phyloP scores from a whole-genome alignment of 768 basidiomycete genomes.

The Thelephora aurantiotincta region DNA sequence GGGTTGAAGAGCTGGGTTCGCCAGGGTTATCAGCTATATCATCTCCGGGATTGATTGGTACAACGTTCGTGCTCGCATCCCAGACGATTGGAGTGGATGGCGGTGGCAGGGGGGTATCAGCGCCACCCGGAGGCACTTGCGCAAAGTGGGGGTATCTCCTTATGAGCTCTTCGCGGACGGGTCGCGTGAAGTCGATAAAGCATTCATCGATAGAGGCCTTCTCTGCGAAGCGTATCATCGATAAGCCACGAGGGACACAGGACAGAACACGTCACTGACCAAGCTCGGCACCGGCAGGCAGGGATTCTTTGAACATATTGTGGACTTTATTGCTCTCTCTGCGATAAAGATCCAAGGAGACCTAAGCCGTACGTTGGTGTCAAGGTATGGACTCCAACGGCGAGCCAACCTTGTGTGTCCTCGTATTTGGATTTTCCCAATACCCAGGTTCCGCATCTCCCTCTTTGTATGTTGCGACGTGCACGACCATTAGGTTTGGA shows the following conservation, averaged over 20 bases:
- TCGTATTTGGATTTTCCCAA: conserved; percentile 78
- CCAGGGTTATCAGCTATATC: background rate
- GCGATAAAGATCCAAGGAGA: conserved; percentile 87
- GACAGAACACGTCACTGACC: conserved; percentile 29
- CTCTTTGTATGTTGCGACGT: conserved; percentile 90
- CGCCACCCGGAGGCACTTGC: conserved; percentile 49
- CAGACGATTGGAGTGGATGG: conserved; percentile 47
- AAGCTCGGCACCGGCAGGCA: conserved; percentile 61
- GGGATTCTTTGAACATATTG: conserved; percentile 62
- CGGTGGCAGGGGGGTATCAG: conserved; percentile 66
- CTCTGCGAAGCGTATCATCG: conserved; percentile 31
- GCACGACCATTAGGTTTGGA: conserved; percentile 72
- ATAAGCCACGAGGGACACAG: background rate
- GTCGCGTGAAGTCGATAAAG: conserved; percentile 81
- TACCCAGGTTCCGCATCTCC: conserved; percentile 82
- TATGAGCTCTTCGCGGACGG: conserved; percentile 64
- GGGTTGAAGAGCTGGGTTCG: no score
- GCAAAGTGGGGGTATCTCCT: conserved; percentile 66
- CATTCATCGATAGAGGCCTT: conserved; percentile 98
- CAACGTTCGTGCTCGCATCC: conserved; percentile 42
- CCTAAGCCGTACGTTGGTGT: conserved; percentile 24
- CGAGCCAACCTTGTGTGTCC: conserved; percentile 80
- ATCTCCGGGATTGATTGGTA: conserved; percentile 35
- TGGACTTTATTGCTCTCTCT: conserved; percentile 84
- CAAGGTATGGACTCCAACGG: background rate